Evolutionary conservation across 192 early-diverging fungal species (phyloP), one percentile per base, ranked within the genome.

Genomic region (Backusella mclennaniae): DNA sequence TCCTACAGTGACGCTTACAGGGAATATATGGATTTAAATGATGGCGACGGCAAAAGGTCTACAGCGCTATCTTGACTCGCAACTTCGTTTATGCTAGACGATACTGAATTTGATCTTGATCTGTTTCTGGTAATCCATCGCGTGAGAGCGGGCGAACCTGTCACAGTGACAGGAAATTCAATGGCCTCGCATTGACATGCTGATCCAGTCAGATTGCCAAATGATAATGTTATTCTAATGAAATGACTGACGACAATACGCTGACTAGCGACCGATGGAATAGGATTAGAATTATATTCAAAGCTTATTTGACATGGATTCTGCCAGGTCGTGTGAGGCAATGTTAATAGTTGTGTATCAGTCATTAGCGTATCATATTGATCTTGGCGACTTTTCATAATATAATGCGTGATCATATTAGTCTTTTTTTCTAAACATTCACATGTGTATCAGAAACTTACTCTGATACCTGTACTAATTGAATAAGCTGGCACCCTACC

Each of bases 401-500:
- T 15, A 46, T 7, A 29, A 21, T 39, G 11, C 35, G 11, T 39
- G 39, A 44, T 29, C 14, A 70, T 39, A 39, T 35, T 41, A 39
- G 15, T 39, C 11, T 23, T 31, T 31, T 31, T 35, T 26, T 41
- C 31, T 2, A 17, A 44, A 19, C 14, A 71, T 21, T 15, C 6
- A 69, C 9, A 38, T 39, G 19, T n/a, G n/a, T 69, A 69, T 38
- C n/a, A 38, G 7, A 36, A 36, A 69, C 41, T 44, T 71, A 71
- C 69, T 42, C 26, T 71, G 21, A 23, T 33, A 71, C 14, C 26
- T 71, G 70, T 15, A 71, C 39, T 3, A 44, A 49, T 19, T 71
- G 70, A 26, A 71, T 71, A 8, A 71, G 3, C 29, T 71, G 70
- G 2, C 70, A 71, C n/a, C 70, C 70, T 6, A 71, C 41, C 17